These are phyloP conservation scores for Phialemoniopsis sp. DNA, from an alignment of 2,329 filamentous ascomycete species.

Conservation along the genomic window DNA sequence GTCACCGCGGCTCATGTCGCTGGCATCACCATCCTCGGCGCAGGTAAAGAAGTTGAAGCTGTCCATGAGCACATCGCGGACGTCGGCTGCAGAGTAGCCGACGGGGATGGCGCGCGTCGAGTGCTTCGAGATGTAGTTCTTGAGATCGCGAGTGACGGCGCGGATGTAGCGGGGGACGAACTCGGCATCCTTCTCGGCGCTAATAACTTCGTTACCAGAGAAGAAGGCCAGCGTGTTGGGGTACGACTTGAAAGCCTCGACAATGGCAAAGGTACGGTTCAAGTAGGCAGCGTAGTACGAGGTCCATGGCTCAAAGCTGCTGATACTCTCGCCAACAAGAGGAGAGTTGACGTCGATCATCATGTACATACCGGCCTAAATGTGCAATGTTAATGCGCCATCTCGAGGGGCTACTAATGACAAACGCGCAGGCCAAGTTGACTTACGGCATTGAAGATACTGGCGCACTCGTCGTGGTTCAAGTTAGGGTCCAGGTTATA, in stretches of 20 bases:
- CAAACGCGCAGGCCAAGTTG: not conserved
- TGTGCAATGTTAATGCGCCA: not conserved
- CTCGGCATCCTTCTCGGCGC: conserved; percentile 55
- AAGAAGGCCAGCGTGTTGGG: conserved; percentile 71
- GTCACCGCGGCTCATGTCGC: conserved; percentile 62
- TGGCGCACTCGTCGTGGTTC: conserved; percentile 64
- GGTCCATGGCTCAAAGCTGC: conserved; percentile 48
- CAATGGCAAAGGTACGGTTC: conserved; percentile 63
- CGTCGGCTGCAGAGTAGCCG: conserved; percentile 78
- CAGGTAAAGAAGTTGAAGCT: conserved; percentile 76
- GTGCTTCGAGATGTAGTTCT: conserved; percentile 74
- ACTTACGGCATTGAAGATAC: conserved; percentile 59
- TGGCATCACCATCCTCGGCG: conserved; percentile 44
- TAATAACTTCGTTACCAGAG: conserved; percentile 76
- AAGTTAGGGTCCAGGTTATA: conserved; percentile 64
- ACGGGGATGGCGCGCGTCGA: conserved; percentile 66
- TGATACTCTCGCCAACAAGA: conserved; percentile 52
- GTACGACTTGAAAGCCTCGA: conserved; percentile 64
- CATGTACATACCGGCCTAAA: conserved; percentile 62
- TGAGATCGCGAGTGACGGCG: conserved; percentile 75
- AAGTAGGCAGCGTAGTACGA: conserved; percentile 56
- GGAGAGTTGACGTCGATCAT: conserved; percentile 66
- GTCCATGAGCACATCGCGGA: conserved; percentile 68
- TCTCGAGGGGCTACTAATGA: not conserved
- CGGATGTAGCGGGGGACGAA: conserved; percentile 66